Conservation (phyloP, 805 yeast species). For the Zygoascus bituminiphila region DNA sequence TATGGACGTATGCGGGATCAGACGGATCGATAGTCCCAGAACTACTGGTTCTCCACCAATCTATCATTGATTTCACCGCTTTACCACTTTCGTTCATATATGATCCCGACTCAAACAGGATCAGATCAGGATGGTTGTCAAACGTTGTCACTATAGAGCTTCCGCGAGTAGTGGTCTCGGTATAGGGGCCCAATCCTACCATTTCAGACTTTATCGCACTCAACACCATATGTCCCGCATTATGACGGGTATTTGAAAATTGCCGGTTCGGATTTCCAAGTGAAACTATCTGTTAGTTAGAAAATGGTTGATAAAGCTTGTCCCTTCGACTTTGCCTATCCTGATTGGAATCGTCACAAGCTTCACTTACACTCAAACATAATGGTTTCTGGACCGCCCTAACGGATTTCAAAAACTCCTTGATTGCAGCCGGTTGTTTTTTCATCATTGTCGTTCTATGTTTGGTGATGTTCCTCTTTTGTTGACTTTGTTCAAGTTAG, state of each 20-base stretch:
- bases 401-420: neutral
- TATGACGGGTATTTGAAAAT: constrained; percentile 61
- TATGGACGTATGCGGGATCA: constrained; percentile 18
- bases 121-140: constrained; percentile 21
- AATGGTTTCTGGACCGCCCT: neutral
- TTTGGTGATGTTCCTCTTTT: no score
- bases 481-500: no score
- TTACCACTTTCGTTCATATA: constrained; percentile 68
- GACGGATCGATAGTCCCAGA: constrained; percentile 4
- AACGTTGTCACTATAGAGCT: constrained; percentile 13
- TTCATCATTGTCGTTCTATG: no score
- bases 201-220: constrained; percentile 24
- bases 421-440: constrained; percentile 1
- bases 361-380: neutral
- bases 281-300: constrained; percentile 29
- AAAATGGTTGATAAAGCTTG: neutral
- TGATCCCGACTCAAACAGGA: constrained; percentile 44
- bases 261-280: constrained; percentile 71
- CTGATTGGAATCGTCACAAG: neutral
- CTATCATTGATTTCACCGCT: constrained; percentile 45
- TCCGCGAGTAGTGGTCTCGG: neutral
- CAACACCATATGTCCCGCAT: constrained; percentile 59
- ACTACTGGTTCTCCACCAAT: constrained; percentile 19
- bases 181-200: neutral
- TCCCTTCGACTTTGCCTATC: neutral